phyloP scores from a whole-genome alignment of 2,329 filamentous ascomycete genomes.

The Scedosporium dehoogii region DNA sequence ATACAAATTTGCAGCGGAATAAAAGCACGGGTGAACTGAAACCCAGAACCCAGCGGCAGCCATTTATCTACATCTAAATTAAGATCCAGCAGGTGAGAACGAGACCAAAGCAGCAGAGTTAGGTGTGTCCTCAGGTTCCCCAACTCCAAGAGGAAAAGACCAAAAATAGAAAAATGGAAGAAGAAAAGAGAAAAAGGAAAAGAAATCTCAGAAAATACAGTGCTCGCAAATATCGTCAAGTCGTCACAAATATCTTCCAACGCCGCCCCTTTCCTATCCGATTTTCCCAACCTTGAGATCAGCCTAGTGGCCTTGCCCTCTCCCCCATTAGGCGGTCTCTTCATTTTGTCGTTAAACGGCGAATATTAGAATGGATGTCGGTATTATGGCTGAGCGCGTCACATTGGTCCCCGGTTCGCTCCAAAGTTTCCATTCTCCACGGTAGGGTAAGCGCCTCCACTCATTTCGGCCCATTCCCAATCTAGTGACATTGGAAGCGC shows the following conservation, averaged over 20 bases:
- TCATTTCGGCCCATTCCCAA: constrained; percentile 70
- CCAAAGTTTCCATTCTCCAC: constrained; percentile 52
- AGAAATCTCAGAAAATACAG: not conserved
- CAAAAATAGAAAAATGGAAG: not conserved
- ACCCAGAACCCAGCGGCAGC: not conserved
- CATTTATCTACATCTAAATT: not conserved
- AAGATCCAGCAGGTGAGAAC: not conserved
- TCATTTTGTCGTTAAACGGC: no score
- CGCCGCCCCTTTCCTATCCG: not conserved
- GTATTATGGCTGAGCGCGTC: not conserved
- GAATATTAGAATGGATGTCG: no score
- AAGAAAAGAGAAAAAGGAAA: not conserved
- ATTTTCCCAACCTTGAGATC: not conserved
- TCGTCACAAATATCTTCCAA: not conserved
- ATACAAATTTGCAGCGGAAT: no score
- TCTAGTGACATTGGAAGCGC: constrained; percentile 93
- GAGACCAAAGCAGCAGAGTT: not conserved
- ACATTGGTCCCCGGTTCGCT: constrained; percentile 7
- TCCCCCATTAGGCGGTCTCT: no score
- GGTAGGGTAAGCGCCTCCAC: constrained; percentile 52
- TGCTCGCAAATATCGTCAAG: not conserved
- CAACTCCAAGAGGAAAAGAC: not conserved
- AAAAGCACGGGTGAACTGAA: not conserved
- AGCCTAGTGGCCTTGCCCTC: not conserved
- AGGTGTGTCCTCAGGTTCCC: not conserved